A percentile compares a stretch with the other conserved stretches of the same genome.
phyloP scores from a whole-genome alignment of 2,329 filamentous ascomycete species.

The Alternaria ventricosa region DNA sequence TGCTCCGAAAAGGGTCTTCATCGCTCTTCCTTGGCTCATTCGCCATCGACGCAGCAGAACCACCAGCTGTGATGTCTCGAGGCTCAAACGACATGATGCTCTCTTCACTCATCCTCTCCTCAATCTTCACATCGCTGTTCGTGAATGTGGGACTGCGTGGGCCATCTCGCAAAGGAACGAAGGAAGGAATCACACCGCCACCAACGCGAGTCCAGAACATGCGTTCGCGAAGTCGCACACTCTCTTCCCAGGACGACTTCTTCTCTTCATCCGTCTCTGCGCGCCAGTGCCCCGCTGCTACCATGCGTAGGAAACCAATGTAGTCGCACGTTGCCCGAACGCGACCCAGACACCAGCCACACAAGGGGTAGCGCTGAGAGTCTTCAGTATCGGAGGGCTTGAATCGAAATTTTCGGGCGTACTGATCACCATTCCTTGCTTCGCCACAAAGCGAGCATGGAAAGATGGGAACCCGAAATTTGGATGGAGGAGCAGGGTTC shows the following conservation, averaged over 20 bases:
- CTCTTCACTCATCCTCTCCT: constrained; percentile 38
- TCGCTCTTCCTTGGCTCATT: constrained; percentile 28
- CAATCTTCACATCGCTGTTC: constrained; percentile 22
- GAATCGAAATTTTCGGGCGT: constrained; percentile 85
- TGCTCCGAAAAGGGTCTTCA: constrained; percentile 44
- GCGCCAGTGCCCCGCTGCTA: constrained; percentile 91
- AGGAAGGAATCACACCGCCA: constrained; percentile 82
- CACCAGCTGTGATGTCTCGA: constrained; percentile 21
- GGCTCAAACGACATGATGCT: constrained; percentile 34
- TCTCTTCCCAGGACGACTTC: constrained; percentile 92
- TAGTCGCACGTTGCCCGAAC: constrained; percentile 92
- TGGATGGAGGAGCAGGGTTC: constrained; percentile 56
- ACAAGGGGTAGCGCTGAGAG: constrained; percentile 88
- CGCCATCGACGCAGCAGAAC: constrained; percentile 4
- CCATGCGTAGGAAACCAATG: constrained; percentile 85
- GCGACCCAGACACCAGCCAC: constrained; percentile 82
- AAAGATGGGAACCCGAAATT: constrained; percentile 63
- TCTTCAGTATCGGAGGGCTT: constrained; percentile 84
- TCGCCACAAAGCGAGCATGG: constrained; percentile 92
- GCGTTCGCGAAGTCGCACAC: constrained; percentile 83
- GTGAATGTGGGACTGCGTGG: constrained; percentile 43
- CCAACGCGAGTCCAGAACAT: constrained; percentile 98
- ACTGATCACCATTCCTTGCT: constrained; percentile 70
- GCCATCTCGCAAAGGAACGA: constrained; percentile 44
- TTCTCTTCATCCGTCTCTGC: constrained; percentile 83